Percentiles rank a stretch among this genome's conserved stretches.
Conservation (phyloP, 2,329 filamentous ascomycete species). For the Pyrenophora graminea region DNA sequence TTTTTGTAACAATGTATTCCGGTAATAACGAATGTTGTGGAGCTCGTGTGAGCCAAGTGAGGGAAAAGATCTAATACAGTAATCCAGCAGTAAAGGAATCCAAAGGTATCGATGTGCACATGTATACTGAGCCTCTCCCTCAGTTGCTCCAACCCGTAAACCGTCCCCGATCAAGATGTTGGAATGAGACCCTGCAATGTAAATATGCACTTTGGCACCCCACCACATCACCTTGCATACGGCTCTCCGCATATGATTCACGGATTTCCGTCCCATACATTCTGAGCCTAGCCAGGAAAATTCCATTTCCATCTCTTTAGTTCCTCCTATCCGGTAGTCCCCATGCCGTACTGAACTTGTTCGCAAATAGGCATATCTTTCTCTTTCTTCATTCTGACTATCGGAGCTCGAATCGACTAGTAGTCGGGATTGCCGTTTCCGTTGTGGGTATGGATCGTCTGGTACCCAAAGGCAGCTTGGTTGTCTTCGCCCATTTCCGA, state of each 20-base stretch:
- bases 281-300: slow-evolving; percentile 21
- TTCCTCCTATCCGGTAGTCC: slow-evolving; percentile 22
- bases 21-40: slow-evolving; percentile 15
- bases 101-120: slow-evolving; percentile 14
- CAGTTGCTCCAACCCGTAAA: slow-evolving; percentile 2
- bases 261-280: slow-evolving; percentile 17
- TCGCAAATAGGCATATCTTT: slow-evolving; percentile 6
- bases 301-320: slow-evolving; percentile 1
- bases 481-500: slow-evolving; percentile 51
- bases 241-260: slow-evolving; percentile 6
- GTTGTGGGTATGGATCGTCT: slow-evolving; percentile 50
- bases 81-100: slow-evolving; percentile 18
- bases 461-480: slow-evolving; percentile 47
- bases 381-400: slow-evolving; percentile 8
- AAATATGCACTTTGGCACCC: slow-evolving; percentile 2
- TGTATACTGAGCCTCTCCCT: slow-evolving; percentile 13
- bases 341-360: slow-evolving; percentile 17
- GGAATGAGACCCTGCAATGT: neutral
- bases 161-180: slow-evolving; percentile 4
- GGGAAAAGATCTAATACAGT: slow-evolving; percentile 29
- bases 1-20: neutral
- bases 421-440: slow-evolving; percentile 46
- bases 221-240: neutral
- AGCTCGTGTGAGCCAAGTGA: slow-evolving; percentile 21
- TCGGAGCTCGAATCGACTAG: slow-evolving; percentile 35